These are phyloP conservation scores for Piromyces sp. DNA, from an alignment of 192 early-diverging fungal species.

Conservation along the genomic window DNA sequence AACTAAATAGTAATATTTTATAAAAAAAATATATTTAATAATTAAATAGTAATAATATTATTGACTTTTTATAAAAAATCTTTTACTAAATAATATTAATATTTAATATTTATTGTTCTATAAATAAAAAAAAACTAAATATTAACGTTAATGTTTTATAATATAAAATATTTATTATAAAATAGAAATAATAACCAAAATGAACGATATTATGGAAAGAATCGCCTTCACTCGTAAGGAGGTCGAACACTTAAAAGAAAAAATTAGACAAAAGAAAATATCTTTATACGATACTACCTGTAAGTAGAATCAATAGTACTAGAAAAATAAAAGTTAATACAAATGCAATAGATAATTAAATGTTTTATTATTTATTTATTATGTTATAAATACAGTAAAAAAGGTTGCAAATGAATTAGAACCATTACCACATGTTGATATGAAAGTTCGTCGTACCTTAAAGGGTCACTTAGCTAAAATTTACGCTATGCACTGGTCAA, in stretches of 20 bases:
- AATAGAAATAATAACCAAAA: slow-evolving; percentile 5
- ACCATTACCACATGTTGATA: slow-evolving; percentile 68
- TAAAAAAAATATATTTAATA: too few relatives aligned
- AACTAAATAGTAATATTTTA: too few relatives aligned
- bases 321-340: too few relatives aligned
- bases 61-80: too few relatives aligned
- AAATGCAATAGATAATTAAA: too few relatives aligned
- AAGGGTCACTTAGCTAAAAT: slow-evolving; percentile 99
- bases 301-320: too few relatives aligned
- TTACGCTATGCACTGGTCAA: slow-evolving; percentile 98
- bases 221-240: slow-evolving; percentile 81
- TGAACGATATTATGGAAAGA: slow-evolving; percentile 75
- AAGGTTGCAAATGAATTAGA: slow-evolving; percentile 72
- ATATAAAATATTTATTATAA: background rate
- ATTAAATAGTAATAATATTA: too few relatives aligned
- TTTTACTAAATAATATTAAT: too few relatives aligned
- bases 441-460: slow-evolving; percentile 90
- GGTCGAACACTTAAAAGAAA: slow-evolving; percentile 87
- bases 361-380: too few relatives aligned
- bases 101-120: too few relatives aligned
- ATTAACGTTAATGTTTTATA: too few relatives aligned
- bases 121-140: too few relatives aligned
- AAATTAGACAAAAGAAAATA: slow-evolving; percentile 83
- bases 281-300: slow-evolving; percentile 87
- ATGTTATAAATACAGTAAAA: slow-evolving; percentile 34